Conservation (phyloP, 495 filamentous ascomycete genomes). For the Letharia lupina region DNA sequence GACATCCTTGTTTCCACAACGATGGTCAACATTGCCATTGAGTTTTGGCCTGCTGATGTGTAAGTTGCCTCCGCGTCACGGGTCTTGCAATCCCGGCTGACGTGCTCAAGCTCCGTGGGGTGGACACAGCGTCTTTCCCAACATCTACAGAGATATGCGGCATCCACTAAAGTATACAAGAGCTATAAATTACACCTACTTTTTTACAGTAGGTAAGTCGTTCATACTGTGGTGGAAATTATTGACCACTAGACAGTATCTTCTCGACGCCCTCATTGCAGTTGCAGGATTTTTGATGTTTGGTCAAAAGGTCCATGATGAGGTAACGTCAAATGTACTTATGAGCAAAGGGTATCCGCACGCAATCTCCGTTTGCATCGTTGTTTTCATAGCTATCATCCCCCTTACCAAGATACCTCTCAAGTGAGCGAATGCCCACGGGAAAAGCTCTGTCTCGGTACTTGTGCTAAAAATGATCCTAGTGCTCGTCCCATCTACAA, state of each 20-base stretch:
- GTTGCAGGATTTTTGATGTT: constrained; percentile 88
- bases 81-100: not conserved
- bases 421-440: constrained; percentile 46
- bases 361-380: constrained; percentile 65
- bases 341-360: constrained; percentile 63
- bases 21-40: constrained; percentile 85
- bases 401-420: constrained; percentile 90
- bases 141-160: constrained; percentile 96
- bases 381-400: constrained; percentile 81
- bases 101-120: constrained; percentile 66
- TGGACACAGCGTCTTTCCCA: constrained; percentile 90
- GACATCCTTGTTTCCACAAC: constrained; percentile 65
- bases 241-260: constrained; percentile 43
- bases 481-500: constrained; percentile 77
- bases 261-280: constrained; percentile 72
- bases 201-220: constrained; percentile 64
- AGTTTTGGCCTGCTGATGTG: constrained; percentile 93
- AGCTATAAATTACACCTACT: constrained; percentile 71
- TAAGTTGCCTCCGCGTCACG: constrained; percentile 27
- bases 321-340: constrained; percentile 85
- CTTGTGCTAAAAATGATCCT: constrained; percentile 5
- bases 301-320: constrained; percentile 72
- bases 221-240: not conserved
- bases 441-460: not conserved
- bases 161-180: constrained; percentile 79